These are phyloP conservation scores for Exophiala xenobiotica DNA, from an alignment of 2,329 filamentous ascomycete genomes.

Conservation along the genomic window DNA sequence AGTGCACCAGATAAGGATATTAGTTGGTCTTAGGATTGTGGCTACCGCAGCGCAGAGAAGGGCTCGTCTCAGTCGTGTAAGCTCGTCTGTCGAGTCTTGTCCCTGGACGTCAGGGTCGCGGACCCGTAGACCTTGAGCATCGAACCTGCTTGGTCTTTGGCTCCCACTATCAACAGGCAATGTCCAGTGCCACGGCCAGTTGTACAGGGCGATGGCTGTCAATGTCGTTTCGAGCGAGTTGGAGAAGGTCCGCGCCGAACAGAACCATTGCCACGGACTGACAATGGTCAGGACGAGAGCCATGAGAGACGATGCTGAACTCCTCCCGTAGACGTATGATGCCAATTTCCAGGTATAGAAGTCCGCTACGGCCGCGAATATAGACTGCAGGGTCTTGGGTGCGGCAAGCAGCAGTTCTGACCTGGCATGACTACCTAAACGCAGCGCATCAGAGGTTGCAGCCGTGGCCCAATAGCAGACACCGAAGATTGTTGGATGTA, in stretches of 20 bases:
- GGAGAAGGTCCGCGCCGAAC: conserved; percentile 86
- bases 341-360: conserved; percentile 86
- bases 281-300: conserved; percentile 69
- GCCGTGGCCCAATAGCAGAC: conserved; percentile 66
- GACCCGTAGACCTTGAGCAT: conserved; percentile 41
- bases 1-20: conserved; percentile 77
- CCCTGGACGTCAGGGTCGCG: conserved; percentile 38
- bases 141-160: not conserved
- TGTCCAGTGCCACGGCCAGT: conserved; percentile 82
- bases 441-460: conserved; percentile 56
- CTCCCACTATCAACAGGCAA: conserved; percentile 31
- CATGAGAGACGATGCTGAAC: conserved; percentile 64
- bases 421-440: conserved; percentile 55
- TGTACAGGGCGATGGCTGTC: conserved; percentile 73
- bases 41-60: conserved; percentile 76
- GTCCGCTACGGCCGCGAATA: conserved; percentile 75
- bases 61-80: conserved; percentile 55
- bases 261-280: conserved; percentile 97
- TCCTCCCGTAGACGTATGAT: conserved; percentile 66
- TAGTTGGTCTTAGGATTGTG: conserved; percentile 85
- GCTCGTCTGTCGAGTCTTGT: conserved; percentile 27
- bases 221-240: conserved; percentile 91
- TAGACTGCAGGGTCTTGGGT: conserved; percentile 73
- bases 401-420: conserved; percentile 68
- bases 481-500: conserved; percentile 88